Evolutionary conservation across 2,329 filamentous ascomycete species (phyloP), one percentile per base, ranked within the genome.

Genomic region (Talaromyces sp.): DNA sequence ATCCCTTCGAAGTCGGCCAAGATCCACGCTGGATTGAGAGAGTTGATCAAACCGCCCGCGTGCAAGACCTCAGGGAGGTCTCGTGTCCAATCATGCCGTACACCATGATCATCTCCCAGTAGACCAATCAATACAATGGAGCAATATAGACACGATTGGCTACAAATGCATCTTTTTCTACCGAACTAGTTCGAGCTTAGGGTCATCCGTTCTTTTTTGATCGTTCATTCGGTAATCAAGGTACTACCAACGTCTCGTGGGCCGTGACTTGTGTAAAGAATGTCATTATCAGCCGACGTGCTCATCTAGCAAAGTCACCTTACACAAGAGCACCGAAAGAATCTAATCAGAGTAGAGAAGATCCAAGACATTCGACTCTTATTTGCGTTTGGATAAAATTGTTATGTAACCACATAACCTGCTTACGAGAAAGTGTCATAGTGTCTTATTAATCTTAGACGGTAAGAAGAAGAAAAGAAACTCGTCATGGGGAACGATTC

Each of bases 71-170:
- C 33, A 54, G 16, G 48, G 28, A 42, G 37, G 39, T 55, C 59
- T 61, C 59, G 46, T 61, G 50, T 61, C 59, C 59, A 61, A 61
- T 61, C 46, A 55, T 61, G 23, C 48, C 37, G 18, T 44, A 28
- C 28, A 48, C 21, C 50, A 54, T 54, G 50, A 54, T 35, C 31
- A 21, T 54, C 23, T 37, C n/a, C 31, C 18, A 31, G 28, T 31
- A 9, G 18, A 23, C 50, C 54, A 57, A 57, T 57, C 54, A 57
- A 12, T 3, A 21, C 3, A 6, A 18, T 11, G 5, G 21, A 25
- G 31, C 21, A 57, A 28, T 57, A 57, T 57, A 39, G 25, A n/a
- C 0, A 57, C 35, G 54, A 57, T 57, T 57, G 54, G 54, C 54
- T 42, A 57, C 14, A 14, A 57, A 57, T 42, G 35, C 3, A 54